Conservation (phyloP, 768 basidiomycete species). For the Dacryopinax spathularia region DNA sequence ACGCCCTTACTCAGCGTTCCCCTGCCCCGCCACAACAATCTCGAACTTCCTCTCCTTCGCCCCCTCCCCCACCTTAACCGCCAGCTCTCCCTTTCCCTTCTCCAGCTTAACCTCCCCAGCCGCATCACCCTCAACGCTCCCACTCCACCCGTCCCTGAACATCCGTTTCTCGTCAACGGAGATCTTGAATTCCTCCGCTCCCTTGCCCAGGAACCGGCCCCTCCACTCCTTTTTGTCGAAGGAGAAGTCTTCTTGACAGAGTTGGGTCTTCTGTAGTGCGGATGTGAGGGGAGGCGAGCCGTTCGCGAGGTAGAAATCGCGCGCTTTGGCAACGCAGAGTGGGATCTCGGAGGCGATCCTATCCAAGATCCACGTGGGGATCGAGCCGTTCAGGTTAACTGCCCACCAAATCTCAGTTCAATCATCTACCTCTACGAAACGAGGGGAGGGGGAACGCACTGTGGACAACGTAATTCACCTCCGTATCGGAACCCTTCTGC, state of each 20-base stretch:
- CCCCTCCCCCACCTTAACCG: not conserved
- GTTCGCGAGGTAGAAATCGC: not conserved
- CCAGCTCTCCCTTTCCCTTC: not conserved
- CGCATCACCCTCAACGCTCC: not conserved
- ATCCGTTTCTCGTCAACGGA: not conserved
- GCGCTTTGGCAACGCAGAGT: not conserved
- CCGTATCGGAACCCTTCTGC: slow-evolving; percentile 5
- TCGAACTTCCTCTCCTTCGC: not conserved
- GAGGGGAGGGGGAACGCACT: not conserved
- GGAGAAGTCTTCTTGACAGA: not conserved
- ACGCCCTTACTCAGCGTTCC: too few species aligned
- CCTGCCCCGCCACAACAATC: not conserved
- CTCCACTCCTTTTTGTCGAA: not conserved
- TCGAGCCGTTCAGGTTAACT: not conserved
- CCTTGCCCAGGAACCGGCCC: not conserved
- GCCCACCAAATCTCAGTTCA: not conserved
- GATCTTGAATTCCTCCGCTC: not conserved
- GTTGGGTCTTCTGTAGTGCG: not conserved
- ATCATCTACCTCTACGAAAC: not conserved
- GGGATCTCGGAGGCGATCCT: not conserved
- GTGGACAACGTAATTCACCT: slow-evolving; percentile 11
- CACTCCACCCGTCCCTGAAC: not conserved
- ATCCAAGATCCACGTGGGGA: not conserved
- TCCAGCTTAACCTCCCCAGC: not conserved
- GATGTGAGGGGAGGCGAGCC: not conserved